Evolutionary conservation across 2,329 filamentous ascomycete species (phyloP).

Genomic region (Aspergillus cejpii): DNA sequence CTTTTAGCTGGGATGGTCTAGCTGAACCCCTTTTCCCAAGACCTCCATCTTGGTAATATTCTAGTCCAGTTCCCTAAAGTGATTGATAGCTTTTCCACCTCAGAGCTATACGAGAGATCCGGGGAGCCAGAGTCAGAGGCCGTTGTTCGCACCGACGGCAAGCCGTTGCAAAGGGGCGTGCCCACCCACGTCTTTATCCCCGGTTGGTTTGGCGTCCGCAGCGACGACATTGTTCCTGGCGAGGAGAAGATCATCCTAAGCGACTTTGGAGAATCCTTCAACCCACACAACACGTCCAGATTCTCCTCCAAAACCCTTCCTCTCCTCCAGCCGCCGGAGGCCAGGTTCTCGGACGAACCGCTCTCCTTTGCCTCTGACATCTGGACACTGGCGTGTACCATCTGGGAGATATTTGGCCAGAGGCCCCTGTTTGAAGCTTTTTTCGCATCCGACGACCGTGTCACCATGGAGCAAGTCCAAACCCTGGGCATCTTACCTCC

Average conservation of each 20-base stretch:
- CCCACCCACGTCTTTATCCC: conserved; percentile 12
- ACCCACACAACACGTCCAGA: conserved; percentile 9
- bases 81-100: conserved; percentile 17
- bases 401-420: conserved; percentile 33
- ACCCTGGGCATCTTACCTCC: conserved; percentile 22
- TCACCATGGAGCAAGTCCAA: conserved; percentile 26
- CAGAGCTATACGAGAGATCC: conserved; percentile 19
- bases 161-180: conserved; percentile 15
- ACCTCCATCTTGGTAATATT: conserved; percentile 24
- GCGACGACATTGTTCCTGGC: conserved; percentile 16
- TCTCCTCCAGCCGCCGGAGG: conserved; percentile 30
- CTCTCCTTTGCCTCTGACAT: conserved; percentile 36
- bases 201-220: conserved; percentile 11
- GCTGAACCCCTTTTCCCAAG: conserved; percentile 12
- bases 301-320: conserved; percentile 20
- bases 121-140: conserved; percentile 18
- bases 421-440: conserved; percentile 24
- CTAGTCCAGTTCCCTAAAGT: conserved; percentile 16
- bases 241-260: conserved; percentile 19
- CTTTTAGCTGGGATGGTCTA: conserved; percentile 1
- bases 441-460: conserved; percentile 17
- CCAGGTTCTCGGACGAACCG: conserved; percentile 27
- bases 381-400: conserved; percentile 35
- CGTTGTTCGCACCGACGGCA: conserved; percentile 20
- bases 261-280: conserved; percentile 28